A percentile compares a stretch with the other conserved stretches of the same genome.
phyloP scores from a whole-genome alignment of 2,329 filamentous ascomycete genomes.

The Phialocephala sp. region DNA sequence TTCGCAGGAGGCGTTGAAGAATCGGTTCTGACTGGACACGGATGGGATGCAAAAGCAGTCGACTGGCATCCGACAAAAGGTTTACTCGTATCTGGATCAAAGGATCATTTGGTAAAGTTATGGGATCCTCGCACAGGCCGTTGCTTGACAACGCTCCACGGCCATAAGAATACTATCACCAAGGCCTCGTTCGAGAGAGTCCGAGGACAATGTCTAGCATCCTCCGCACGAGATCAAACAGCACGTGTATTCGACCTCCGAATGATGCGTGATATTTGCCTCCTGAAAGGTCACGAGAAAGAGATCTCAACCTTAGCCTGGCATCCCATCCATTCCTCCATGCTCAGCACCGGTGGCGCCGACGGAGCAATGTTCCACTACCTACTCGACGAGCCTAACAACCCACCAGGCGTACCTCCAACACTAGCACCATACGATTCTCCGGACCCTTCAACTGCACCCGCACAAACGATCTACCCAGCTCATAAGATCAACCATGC shows the following conservation, averaged over 20 bases:
- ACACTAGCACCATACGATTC: constrained; percentile 85
- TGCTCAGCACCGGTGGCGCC: constrained; percentile 88
- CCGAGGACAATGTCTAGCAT: constrained; percentile 84
- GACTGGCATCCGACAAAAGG: constrained; percentile 98
- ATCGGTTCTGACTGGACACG: constrained; percentile 85
- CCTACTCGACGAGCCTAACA: constrained; percentile 92
- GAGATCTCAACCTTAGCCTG: constrained; percentile 91
- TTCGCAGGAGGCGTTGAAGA: constrained; percentile 88
- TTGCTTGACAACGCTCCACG: constrained; percentile 91
- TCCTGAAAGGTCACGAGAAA: constrained; percentile 94
- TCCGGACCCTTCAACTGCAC: constrained; percentile 77
- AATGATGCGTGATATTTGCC: constrained; percentile 97
- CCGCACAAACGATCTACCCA: constrained; percentile 89
- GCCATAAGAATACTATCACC: constrained; percentile 96
- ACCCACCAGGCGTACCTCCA: constrained; percentile 72
- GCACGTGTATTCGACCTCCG: constrained; percentile 92
- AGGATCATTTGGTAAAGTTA: constrained; percentile 95
- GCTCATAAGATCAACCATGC: constrained; percentile 87
- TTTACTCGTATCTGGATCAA: constrained; percentile 91
- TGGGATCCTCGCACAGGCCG: constrained; percentile 95
- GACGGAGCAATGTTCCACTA: constrained; percentile 93
- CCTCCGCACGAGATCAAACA: constrained; percentile 90
- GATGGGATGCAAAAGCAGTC: constrained; percentile 96
- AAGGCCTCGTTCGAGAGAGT: constrained; percentile 90
- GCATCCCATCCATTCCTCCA: constrained; percentile 89